Evolutionary conservation across 306 rosid genomes (phyloP), one percentile per base, ranked within the genome.

Genomic region (Cyamopsis tetragonoloba): DNA sequence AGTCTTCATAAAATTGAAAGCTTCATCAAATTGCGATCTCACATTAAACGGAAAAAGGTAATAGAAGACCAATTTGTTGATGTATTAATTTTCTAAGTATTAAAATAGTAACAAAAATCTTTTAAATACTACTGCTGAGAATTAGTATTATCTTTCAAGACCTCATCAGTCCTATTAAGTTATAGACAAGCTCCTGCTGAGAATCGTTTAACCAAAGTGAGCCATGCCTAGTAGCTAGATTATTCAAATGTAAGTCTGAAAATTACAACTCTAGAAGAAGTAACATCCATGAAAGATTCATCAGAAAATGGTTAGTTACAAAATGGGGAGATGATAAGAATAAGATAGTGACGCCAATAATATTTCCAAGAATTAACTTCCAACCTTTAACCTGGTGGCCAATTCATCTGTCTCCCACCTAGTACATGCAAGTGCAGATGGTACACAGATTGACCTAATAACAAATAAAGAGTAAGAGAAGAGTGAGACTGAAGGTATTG

Each of bases 341-440:
- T 28, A 46, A 44, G 26, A 28, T 11, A 15, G 15, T 9, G 30
- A 24, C 10, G 30, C n/a, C 20, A 13, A 14, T 1, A 47, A 15
- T 4, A 11, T 71, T 9, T 10, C n/a, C 4, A 27, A 37, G 63
- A 14, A 14, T 7, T 22, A 22, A 43, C 38, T 71, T 69, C 31
- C 53, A 72, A 74, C 58, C 60, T 68, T 90, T 68, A 91, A 61
- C 97, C 97, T 9, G 96, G 89, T 28, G 96, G 97, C 97, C 97
- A 91, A 58, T 75, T 88, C 90, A 88, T 55, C 70, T 82, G 85
- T 78, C 95, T 91, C 63, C 97, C 97, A 66, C 95, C 97, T 7
- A 86, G 74, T 56, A 91, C 88, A 73, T 91, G 97, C 90, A 91
- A 75, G 86, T 91, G 97, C 73, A 91, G 84, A 84, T 91, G 97